Evolutionary conservation across 805 yeast genomes (phyloP).

Genomic region (Kuraishia capsulata): DNA sequence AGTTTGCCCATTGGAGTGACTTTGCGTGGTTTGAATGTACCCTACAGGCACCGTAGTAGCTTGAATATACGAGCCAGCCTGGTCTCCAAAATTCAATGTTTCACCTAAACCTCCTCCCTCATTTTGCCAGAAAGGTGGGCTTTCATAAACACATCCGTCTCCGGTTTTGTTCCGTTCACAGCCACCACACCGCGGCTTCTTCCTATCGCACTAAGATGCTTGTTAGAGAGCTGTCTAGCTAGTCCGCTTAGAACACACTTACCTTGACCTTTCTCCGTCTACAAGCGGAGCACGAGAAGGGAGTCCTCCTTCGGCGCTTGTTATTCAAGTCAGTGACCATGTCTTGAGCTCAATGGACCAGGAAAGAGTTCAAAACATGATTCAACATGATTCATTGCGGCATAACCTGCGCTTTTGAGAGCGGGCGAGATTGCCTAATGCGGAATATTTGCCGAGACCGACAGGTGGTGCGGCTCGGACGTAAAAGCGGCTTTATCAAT

Average conservation of each 20-base stretch:
- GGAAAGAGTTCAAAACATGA: too few relatives aligned
- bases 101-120: too few relatives aligned
- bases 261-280: slow-evolving; percentile 13
- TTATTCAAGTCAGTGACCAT: not conserved
- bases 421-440: too few relatives aligned
- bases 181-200: slow-evolving; percentile 11
- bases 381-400: too few relatives aligned
- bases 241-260: not conserved
- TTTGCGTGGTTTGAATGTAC: not conserved
- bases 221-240: not conserved
- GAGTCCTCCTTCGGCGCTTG: slow-evolving; percentile 14
- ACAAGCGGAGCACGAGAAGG: slow-evolving; percentile 15
- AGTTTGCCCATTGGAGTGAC: not conserved
- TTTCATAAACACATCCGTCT: slow-evolving; percentile 12
- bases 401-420: too few relatives aligned
- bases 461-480: not conserved
- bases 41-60: not conserved
- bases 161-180: slow-evolving; percentile 9
- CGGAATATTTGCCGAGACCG: too few relatives aligned
- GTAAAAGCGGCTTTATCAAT: too few relatives aligned
- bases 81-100: too few relatives aligned
- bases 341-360: not conserved
- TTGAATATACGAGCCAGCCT: not conserved
- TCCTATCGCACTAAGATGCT: slow-evolving; percentile 10
- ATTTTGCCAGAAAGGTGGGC: slow-evolving; percentile 6